phyloP scores from a whole-genome alignment of 768 basidiomycete species.

The Kwoniella dejecticola region DNA sequence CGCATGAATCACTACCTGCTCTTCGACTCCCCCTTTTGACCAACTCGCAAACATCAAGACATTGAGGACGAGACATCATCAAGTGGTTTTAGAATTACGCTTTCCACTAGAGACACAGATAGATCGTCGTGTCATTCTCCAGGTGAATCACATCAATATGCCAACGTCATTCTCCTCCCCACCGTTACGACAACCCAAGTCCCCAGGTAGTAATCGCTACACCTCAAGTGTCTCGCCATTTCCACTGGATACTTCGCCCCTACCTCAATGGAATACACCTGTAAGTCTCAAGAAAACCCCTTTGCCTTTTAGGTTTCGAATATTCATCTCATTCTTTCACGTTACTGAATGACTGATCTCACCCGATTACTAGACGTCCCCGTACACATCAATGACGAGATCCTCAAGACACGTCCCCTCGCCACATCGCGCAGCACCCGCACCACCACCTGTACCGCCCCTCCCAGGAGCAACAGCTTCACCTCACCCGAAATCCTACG shows the following conservation, averaged over 20 bases:
- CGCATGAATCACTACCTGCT: too few relatives aligned
- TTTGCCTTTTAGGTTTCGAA: too few relatives aligned
- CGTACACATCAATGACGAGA: constrained; percentile 20
- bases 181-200: constrained; percentile 12
- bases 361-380: too few relatives aligned
- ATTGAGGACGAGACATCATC: too few relatives aligned
- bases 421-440: constrained; percentile 18
- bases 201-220: constrained; percentile 9
- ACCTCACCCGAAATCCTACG: constrained; percentile 7
- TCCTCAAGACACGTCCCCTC: constrained; percentile 20
- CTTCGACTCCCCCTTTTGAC: too few relatives aligned
- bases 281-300: constrained; percentile 16
- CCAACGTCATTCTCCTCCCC: constrained; percentile 20
- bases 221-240: background rate
- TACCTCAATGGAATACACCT: constrained; percentile 19
- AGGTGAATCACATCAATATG: constrained; percentile 4
- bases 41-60: too few relatives aligned
- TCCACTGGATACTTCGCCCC: constrained; percentile 8
- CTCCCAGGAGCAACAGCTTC: too few relatives aligned
- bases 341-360: too few relatives aligned
- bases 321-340: too few relatives aligned
- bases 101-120: too few relatives aligned
- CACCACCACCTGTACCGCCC: constrained; percentile 20
- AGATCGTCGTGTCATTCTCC: background rate
- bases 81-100: too few relatives aligned